Conservation (phyloP, 208 protist species). For the Zelonia costaricensis region DNA sequence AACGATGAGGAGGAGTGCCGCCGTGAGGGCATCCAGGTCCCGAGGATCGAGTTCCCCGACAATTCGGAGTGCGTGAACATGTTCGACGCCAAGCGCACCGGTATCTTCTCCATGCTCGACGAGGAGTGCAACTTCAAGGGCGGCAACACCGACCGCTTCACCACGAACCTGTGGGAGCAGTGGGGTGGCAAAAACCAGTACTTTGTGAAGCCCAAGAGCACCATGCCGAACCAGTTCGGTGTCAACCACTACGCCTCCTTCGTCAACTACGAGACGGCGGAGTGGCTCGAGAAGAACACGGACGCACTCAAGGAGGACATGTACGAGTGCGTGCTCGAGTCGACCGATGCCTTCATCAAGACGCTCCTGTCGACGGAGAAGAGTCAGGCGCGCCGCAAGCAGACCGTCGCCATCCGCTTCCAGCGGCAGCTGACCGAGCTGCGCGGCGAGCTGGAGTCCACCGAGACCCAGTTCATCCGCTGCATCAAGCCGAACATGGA, state of each 20-base stretch:
- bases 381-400: slow-evolving; percentile 47
- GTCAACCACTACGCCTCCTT: slow-evolving; percentile 91
- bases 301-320: slow-evolving; percentile 89
- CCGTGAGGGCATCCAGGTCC: slow-evolving; percentile 75
- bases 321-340: slow-evolving; percentile 48
- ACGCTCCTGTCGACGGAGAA: slow-evolving; percentile 57
- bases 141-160: slow-evolving; percentile 73
- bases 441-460: slow-evolving; percentile 77
- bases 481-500: slow-evolving; percentile 94
- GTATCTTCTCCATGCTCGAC: slow-evolving; percentile 92
- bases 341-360: slow-evolving; percentile 59
- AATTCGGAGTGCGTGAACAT: slow-evolving; percentile 88
- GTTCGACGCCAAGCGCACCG: slow-evolving; percentile 74
- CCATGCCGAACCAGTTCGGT: slow-evolving; percentile 86
- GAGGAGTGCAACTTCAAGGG: slow-evolving; percentile 86
- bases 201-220: slow-evolving; percentile 87
- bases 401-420: slow-evolving; percentile 86
- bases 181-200: slow-evolving; percentile 55
- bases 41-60: slow-evolving; percentile 85
- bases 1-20: slow-evolving; percentile 94
- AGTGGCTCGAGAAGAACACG: slow-evolving; percentile 93
- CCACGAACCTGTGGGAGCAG: slow-evolving; percentile 70
- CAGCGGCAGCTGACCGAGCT: slow-evolving; percentile 76
- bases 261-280: slow-evolving; percentile 85
- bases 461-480: slow-evolving; percentile 93